These are phyloP conservation scores for Fusarium cyanostomum DNA, from an alignment of 2,329 filamentous ascomycete genomes.

Conservation along the genomic window DNA sequence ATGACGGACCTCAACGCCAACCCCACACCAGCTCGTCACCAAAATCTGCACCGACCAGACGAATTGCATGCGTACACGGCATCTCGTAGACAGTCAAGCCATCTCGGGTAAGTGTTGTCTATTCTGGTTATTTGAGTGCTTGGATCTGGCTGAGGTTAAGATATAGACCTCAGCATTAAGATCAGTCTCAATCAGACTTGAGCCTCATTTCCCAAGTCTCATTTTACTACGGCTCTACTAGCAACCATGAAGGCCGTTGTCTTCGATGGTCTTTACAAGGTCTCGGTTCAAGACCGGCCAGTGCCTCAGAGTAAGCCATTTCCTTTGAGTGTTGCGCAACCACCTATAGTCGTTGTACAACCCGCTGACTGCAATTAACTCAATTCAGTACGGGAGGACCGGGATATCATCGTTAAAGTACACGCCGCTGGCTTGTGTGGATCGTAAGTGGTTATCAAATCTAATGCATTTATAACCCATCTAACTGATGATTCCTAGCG, in stretches of 20 bases:
- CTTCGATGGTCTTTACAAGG: constrained; percentile 80
- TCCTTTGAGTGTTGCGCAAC: background rate
- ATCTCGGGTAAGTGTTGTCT: too few relatives aligned
- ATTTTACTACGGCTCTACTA: constrained; percentile 45
- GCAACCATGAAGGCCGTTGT: constrained; percentile 86
- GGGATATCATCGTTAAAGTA: constrained; percentile 85
- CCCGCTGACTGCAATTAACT: constrained; percentile 13
- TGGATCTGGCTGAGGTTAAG: too few relatives aligned
- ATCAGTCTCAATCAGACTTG: background rate
- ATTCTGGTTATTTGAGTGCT: too few relatives aligned
- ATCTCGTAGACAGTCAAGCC: background rate
- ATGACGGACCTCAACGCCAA: constrained; percentile 28
- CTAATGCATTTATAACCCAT: background rate
- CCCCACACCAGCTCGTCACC: constrained; percentile 17
- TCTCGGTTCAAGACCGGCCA: constrained; percentile 81
- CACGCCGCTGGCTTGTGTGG: constrained; percentile 86
- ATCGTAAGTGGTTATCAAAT: constrained; percentile 66
- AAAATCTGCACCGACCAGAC: constrained; percentile 2
- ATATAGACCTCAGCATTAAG: background rate
- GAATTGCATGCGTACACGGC: background rate
- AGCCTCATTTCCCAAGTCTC: background rate
- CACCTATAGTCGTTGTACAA: background rate
- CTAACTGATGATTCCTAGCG: constrained; percentile 58
- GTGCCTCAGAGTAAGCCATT: constrained; percentile 67
- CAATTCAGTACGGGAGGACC: constrained; percentile 67